A percentile compares a stretch with the other conserved stretches of the same genome.
Evolutionary conservation across 495 filamentous ascomycete genomes (phyloP).

Genomic region (Neurospora sp.): DNA sequence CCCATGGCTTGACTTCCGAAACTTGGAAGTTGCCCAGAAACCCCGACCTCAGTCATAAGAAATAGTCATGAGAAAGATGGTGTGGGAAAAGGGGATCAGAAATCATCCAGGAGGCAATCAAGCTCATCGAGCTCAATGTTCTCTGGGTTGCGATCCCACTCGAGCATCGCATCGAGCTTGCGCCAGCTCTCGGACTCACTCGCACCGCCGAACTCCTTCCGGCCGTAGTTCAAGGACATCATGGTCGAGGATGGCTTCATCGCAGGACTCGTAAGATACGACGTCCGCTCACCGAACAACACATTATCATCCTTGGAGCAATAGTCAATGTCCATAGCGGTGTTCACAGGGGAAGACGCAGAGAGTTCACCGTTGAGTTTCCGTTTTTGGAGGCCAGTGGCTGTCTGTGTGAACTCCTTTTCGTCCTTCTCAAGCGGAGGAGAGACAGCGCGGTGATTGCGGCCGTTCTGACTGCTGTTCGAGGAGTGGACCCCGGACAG

Average conservation of each 20-base stretch:
- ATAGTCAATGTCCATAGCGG: slow-evolving; percentile 40
- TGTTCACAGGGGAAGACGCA: slow-evolving; percentile 30
- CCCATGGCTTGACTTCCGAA: slow-evolving; percentile 1
- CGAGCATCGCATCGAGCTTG: slow-evolving; percentile 42
- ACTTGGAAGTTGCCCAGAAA: slow-evolving; percentile 1
- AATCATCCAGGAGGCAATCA: slow-evolving; percentile 72
- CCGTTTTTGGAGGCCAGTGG: slow-evolving; percentile 72
- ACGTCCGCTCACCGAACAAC: slow-evolving; percentile 40
- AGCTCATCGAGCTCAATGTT: slow-evolving; percentile 86
- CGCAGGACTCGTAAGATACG: slow-evolving; percentile 32
- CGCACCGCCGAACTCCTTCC: slow-evolving; percentile 28
- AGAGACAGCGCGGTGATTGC: slow-evolving; percentile 61
- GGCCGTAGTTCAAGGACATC: slow-evolving; percentile 35
- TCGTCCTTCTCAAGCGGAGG: slow-evolving; percentile 93
- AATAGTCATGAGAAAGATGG: slow-evolving; percentile 4
- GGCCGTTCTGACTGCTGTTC: slow-evolving; percentile 18
- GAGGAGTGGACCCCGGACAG: slow-evolving; percentile 23
- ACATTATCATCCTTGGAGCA: slow-evolving; percentile 35
- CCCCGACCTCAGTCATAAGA: slow-evolving; percentile 4
- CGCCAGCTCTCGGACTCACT: slow-evolving; percentile 39
- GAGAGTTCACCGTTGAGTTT: slow-evolving; percentile 45
- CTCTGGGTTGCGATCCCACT: slow-evolving; percentile 73
- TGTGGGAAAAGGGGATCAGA: slow-evolving; percentile 28
- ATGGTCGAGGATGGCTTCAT: slow-evolving; percentile 27
- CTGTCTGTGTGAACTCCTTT: slow-evolving; percentile 93